Evolutionary conservation across 208 protist species (phyloP).

Genomic region (Acanthamoeba culbertsoni): DNA sequence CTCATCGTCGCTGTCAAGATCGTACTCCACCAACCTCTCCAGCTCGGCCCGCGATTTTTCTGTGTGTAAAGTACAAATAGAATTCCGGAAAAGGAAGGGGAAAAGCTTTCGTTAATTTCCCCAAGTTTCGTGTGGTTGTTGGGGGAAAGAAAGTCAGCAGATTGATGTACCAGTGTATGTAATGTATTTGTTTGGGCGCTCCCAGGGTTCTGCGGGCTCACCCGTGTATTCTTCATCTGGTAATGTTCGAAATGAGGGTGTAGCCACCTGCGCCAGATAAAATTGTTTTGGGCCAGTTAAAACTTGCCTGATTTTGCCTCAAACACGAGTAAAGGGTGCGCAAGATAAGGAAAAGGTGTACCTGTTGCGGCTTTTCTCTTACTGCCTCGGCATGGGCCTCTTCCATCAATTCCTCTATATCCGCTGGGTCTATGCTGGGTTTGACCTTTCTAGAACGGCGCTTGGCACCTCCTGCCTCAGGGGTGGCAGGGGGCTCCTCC

Average conservation of each 20-base stretch:
- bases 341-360: no score
- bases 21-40: background rate
- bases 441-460: no score
- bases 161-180: background rate
- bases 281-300: background rate
- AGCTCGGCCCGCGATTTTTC: background rate
- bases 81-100: background rate
- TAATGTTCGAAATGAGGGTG: background rate
- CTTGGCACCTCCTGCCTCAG: background rate
- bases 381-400: no score
- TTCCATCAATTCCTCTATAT: no score
- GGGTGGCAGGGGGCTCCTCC: background rate
- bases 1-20: constrained; percentile 1
- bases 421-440: no score
- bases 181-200: background rate
- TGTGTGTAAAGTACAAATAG: background rate
- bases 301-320: no score
- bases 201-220: background rate
- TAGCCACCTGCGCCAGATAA: background rate
- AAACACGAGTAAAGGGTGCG: no score
- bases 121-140: no score
- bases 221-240: background rate
- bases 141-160: no score
- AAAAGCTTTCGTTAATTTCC: no score
- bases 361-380: no score